Percentiles rank a stretch among this genome's conserved stretches.
Evolutionary conservation across 305 asterid species (phyloP).

Genomic region (Fraxinus nigra): DNA sequence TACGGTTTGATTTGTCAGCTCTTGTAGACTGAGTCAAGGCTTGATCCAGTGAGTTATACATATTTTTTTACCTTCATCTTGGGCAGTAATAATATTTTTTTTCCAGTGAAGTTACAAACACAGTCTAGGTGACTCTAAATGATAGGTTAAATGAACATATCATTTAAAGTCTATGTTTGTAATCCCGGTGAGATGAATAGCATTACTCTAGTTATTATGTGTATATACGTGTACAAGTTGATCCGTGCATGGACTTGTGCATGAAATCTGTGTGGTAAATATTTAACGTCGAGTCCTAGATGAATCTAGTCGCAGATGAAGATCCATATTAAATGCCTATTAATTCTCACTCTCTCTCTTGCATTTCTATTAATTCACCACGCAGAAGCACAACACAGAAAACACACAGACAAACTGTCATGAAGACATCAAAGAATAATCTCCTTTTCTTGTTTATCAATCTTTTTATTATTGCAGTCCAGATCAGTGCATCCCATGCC

Average conservation of each 20-base stretch:
- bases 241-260: background rate
- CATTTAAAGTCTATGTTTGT: too few species aligned
- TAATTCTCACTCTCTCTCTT: slow-evolving; percentile 1
- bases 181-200: too few species aligned
- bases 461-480: slow-evolving; percentile 21
- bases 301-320: background rate
- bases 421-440: slow-evolving; percentile 27
- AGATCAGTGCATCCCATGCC: slow-evolving; percentile 22
- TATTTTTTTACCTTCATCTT: background rate
- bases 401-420: slow-evolving; percentile 14
- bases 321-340: slow-evolving; percentile 37
- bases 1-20: background rate
- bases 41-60: background rate
- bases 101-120: too few species aligned
- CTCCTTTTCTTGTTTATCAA: slow-evolving; percentile 17
- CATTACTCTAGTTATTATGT: background rate
- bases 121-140: too few species aligned
- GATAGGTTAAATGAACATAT: too few species aligned
- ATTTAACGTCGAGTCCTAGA: background rate
- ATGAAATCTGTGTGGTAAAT: slow-evolving; percentile 19
- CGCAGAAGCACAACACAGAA: background rate
- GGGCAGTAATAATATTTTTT: background rate
- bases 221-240: background rate
- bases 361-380: background rate
- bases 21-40: background rate